Conservation (phyloP, 225 moss, liverwort and hornwort genomes). For the Anthoceros angustus region DNA sequence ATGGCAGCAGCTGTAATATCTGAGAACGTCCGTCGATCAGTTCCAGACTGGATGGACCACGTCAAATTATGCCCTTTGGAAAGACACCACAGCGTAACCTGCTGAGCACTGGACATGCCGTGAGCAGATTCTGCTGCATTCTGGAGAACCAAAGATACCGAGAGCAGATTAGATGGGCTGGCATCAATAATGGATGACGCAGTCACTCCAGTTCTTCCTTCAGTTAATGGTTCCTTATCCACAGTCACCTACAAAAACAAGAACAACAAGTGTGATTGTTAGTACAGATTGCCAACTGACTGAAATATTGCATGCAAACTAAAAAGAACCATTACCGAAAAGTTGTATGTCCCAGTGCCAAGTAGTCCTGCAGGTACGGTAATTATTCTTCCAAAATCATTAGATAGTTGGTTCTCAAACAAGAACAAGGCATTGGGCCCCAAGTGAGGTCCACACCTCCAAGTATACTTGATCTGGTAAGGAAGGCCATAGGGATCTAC, state of each 20-base stretch:
- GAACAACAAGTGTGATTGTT: not conserved
- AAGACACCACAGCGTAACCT: not conserved
- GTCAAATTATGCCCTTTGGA: not conserved
- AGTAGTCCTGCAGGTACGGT: not conserved
- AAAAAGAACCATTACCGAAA: not conserved
- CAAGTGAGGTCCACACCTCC: constrained; percentile 17
- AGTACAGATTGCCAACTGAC: not conserved
- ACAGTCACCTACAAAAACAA: not conserved
- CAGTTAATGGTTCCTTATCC: not conserved
- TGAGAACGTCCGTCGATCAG: not conserved
- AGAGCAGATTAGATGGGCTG: not conserved
- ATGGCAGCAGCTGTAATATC: constrained; percentile 4
- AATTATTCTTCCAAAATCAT: not conserved
- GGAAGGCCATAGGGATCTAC: constrained; percentile 18
- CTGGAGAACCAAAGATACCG: not conserved
- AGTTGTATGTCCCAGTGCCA: not conserved
- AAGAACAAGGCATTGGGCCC: not conserved
- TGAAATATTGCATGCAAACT: not conserved
- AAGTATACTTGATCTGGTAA: constrained; percentile 20
- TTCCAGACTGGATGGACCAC: not conserved
- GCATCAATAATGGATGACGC: not conserved
- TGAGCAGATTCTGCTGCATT: not conserved
- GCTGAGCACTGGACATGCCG: not conserved
- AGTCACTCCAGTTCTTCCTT: not conserved
- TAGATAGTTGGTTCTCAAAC: too few relatives aligned